Percentiles rank a stretch among this genome's conserved stretches.
Conservation (phyloP, 495 filamentous ascomycete species). For the Melanomma pulvis-pyrius region DNA sequence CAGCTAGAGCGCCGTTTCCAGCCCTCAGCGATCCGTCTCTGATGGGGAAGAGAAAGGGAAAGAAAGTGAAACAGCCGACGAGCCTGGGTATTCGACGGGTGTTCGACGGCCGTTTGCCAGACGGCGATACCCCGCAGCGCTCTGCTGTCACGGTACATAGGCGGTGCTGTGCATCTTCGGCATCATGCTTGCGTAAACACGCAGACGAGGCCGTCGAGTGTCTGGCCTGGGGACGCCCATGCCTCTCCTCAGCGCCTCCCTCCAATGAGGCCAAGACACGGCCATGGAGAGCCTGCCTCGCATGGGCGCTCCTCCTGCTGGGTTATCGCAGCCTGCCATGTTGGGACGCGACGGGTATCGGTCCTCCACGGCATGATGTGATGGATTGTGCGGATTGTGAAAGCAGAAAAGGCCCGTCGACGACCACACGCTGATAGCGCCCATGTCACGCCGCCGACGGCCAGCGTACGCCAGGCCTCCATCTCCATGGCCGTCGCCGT, state of each 20-base stretch:
- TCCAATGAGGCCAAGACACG: background rate
- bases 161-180: background rate
- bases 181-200: no score
- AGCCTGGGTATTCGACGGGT: background rate
- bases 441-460: background rate
- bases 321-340: constrained; percentile 30
- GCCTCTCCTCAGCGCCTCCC: background rate
- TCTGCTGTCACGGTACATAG: background rate
- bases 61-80: constrained; percentile 24
- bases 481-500: background rate
- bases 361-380: background rate
- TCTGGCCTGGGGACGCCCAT: background rate
- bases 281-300: background rate
- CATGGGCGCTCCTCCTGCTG: background rate
- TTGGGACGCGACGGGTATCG: constrained; percentile 17
- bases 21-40: constrained; percentile 1
- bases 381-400: background rate
- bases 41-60: constrained; percentile 13
- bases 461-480: background rate
- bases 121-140: background rate
- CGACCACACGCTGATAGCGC: constrained; percentile 1
- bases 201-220: no score
- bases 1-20: constrained; percentile 9
- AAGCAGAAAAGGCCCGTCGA: background rate
- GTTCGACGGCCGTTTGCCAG: background rate